A percentile compares a stretch with the other conserved stretches of the same genome.
Conservation (phyloP, 768 basidiomycete species). For the Rhodocollybia butyracea region DNA sequence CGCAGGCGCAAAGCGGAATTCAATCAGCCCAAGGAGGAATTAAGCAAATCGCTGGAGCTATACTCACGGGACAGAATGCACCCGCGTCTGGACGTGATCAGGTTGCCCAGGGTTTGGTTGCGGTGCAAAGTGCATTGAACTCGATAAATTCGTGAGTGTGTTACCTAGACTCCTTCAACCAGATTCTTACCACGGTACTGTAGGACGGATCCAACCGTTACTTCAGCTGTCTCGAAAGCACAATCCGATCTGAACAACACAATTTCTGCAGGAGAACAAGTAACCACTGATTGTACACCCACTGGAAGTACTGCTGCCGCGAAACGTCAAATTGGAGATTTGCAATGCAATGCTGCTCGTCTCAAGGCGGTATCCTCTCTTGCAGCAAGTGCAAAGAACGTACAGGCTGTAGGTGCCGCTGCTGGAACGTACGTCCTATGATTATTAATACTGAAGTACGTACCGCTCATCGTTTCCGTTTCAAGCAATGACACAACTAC, state of each 20-base stretch:
- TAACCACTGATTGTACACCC: neutral
- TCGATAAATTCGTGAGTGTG: slow-evolving; percentile 8
- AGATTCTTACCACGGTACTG: neutral
- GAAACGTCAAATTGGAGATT: neutral
- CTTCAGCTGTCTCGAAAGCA: neutral
- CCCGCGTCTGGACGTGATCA: slow-evolving; percentile 12
- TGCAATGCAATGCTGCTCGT: slow-evolving; percentile 26
- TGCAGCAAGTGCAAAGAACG: slow-evolving; percentile 2
- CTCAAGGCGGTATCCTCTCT: slow-evolving; percentile 25
- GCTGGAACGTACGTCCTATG: neutral
- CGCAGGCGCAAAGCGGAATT: slow-evolving; percentile 13
- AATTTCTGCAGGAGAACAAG: slow-evolving; percentile 3
- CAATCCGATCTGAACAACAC: neutral
- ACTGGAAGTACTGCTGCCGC: neutral
- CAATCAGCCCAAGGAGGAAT: slow-evolving; percentile 11
- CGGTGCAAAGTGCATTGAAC: slow-evolving; percentile 13
- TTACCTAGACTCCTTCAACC: neutral
- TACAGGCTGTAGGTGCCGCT: neutral
- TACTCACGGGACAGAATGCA: slow-evolving; percentile 13
- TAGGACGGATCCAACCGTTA: neutral
- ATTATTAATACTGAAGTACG: no score
- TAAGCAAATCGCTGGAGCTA: slow-evolving; percentile 13
- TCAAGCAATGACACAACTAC: neutral
- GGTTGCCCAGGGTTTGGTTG: slow-evolving; percentile 12
- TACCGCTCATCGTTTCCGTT: neutral